Evolutionary conservation across 208 protist species (phyloP).

Genomic region (Acanthamoeba lenticulata): DNA sequence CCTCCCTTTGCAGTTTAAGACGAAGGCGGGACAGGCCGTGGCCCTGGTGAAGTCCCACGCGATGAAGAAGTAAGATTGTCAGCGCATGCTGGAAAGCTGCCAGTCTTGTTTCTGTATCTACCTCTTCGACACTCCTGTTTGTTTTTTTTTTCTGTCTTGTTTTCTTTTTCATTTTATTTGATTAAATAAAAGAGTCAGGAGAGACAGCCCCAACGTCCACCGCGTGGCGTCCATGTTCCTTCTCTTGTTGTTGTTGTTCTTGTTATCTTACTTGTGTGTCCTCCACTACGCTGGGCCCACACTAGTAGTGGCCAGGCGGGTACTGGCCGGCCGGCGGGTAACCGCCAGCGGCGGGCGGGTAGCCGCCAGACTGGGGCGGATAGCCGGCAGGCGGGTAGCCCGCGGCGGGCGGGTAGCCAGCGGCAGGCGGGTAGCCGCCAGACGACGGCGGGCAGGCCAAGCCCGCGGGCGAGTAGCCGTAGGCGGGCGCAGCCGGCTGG

Average conservation of each 20-base stretch:
- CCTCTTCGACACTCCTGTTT: too few species aligned
- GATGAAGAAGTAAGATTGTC: not conserved
- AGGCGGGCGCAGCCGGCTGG: too few species aligned
- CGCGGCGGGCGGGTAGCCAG: too few species aligned
- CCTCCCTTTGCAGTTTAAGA: not conserved
- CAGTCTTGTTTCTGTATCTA: too few species aligned
- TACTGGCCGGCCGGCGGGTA: not conserved
- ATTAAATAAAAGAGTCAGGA: too few species aligned
- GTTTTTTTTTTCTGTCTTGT: too few species aligned
- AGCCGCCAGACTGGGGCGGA: too few species aligned
- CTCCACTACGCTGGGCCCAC: not conserved
- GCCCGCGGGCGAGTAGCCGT: not conserved
- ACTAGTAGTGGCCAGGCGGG: not conserved
- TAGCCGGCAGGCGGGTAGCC: not conserved
- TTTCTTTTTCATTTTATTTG: too few species aligned
- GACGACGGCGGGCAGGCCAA: too few species aligned
- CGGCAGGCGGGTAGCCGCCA: not conserved
- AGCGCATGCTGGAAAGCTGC: too few species aligned
- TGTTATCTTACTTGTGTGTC: not conserved
- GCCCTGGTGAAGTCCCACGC: conserved; percentile 5
- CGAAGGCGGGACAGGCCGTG: not conserved
- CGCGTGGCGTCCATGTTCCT: too few species aligned
- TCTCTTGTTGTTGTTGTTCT: not conserved
- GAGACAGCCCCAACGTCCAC: too few species aligned
- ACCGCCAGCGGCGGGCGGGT: not conserved